A percentile compares a stretch with the other conserved stretches of the same genome.
Conservation (phyloP, 129 eudicot genomes). For the Pseudognaphalium luteoalbum region DNA sequence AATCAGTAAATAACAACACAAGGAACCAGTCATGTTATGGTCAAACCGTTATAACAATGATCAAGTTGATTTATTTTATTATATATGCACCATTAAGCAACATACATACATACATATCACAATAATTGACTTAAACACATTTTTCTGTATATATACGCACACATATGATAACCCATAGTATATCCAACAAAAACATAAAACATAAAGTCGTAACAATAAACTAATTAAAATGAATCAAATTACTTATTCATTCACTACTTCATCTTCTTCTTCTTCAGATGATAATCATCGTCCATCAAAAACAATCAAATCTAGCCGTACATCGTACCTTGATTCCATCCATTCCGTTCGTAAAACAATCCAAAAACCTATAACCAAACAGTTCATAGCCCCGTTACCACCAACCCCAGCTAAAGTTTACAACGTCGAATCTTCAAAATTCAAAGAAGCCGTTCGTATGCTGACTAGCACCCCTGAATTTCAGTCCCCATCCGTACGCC, state of each 20-base stretch:
- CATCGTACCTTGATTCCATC: conserved; percentile 33
- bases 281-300: conserved; percentile 9
- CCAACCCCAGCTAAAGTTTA: conserved; percentile 66
- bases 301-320: conserved; percentile 8
- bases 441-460: conserved; percentile 65
- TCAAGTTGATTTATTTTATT: neutral
- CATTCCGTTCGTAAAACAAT: conserved; percentile 44
- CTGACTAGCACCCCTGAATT: conserved; percentile 55
- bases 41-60: neutral
- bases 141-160: neutral
- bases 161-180: neutral
- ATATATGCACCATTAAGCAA: conserved; percentile 6
- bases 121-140: neutral
- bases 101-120: neutral
- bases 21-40: neutral
- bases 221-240: conserved; percentile 30
- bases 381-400: conserved; percentile 66
- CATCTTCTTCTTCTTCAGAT: conserved; percentile 25
- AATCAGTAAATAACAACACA: neutral
- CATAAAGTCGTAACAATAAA: conserved; percentile 3
- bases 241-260: conserved; percentile 25
- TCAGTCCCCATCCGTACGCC: conserved; percentile 39
- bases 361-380: conserved; percentile 42
- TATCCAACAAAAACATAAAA: conserved; percentile 20
- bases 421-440: conserved; percentile 54